Base-by-base conservation (phyloP, 768 basidiomycete genomes). In the Neoboletus magnificus region DNA sequence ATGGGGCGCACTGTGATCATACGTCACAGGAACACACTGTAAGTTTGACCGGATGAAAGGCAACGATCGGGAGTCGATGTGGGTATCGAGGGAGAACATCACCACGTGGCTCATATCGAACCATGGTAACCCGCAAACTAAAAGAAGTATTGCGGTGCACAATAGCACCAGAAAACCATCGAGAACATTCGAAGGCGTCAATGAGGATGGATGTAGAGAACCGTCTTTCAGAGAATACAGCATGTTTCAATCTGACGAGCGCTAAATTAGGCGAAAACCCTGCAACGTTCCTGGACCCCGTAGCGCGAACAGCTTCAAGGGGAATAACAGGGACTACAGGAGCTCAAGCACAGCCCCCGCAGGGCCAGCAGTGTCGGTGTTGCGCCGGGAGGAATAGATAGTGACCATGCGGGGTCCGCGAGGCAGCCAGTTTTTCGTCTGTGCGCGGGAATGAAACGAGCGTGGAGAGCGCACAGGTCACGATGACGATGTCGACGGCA, bases 391-490 rank as follows among this genome's bases (percentile, higher is more conserved):
- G 37, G 25, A 25, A 35, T 32, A 65, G 57, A 63, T 59, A 61
- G 22, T 15, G 57, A 54, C 67, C 67, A 69, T 63, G 67, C 66
- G 60, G 57, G 56, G 50, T 61, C 66, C 67, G 66, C 66, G 61
- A 69, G 67, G 67, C 67, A 55, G 16, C 50, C 33, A 43, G 22
- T 36, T 52, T 57, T 50, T 51, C 58, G 51, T 48, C 58, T 55
- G 27, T 48, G 60, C 61, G 63, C 67, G 68, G 67, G 68, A 68
- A 70, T 65, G 65, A 68, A 65, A 52, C 57, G 56, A 67, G 43
- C 62, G 59, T 62, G 62, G 59, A 3, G 50, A 33, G 48, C 63
- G 35, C 40, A 60, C 46, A 62, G 58, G 56, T 52, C 48, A 54
- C 55, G 62, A 67, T 66, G 68, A 67, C 63, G 63, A 61, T 48